These are phyloP conservation scores for Hypoxylon fuscum DNA, from an alignment of 495 filamentous ascomycete genomes.

Conservation along the genomic window DNA sequence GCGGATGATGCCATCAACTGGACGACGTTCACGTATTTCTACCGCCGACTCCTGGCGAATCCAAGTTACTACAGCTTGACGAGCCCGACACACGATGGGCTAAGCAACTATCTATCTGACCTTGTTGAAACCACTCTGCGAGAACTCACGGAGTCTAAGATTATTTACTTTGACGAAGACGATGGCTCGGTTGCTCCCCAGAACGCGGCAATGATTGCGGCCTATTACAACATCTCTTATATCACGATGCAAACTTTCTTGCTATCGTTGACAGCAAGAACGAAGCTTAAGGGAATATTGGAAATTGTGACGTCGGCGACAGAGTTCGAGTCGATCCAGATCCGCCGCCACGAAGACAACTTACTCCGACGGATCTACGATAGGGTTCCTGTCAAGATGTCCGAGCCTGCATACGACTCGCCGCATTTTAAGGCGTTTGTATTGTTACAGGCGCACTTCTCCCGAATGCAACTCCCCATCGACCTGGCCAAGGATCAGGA, in stretches of 20 bases:
- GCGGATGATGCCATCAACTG: conserved; percentile 98
- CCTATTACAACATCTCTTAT: conserved; percentile 99
- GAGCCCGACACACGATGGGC: conserved; percentile 88
- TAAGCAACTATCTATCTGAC: conserved; percentile 94
- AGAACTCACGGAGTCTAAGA: conserved; percentile 91
- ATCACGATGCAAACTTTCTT: conserved; percentile 99
- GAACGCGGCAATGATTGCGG: conserved; percentile 96
- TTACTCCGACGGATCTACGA: conserved; percentile 94
- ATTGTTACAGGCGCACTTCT: conserved; percentile 96
- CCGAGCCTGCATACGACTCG: conserved; percentile 83
- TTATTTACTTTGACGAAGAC: conserved; percentile 96
- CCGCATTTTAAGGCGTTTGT: conserved; percentile 99
- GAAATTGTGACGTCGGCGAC: conserved; percentile 98
- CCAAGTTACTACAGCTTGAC: conserved; percentile 94
- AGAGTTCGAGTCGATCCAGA: conserved; percentile 95
- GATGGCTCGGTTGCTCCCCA: conserved; percentile 89
- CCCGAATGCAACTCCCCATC: conserved; percentile 91
- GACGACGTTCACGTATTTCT: conserved; percentile 99
- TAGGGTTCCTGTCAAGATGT: conserved; percentile 93
- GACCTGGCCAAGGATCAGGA: conserved; percentile 99
- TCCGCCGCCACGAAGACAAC: conserved; percentile 89
- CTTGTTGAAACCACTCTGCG: conserved; percentile 92
- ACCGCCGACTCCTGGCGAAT: conserved; percentile 94
- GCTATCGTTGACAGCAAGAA: conserved; percentile 87
- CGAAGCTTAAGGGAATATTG: conserved; percentile 93